A percentile compares a stretch with the other conserved stretches of the same genome.
Evolutionary conservation across 2,329 filamentous ascomycete species (phyloP).

Genomic region (Chaetomium sp.): DNA sequence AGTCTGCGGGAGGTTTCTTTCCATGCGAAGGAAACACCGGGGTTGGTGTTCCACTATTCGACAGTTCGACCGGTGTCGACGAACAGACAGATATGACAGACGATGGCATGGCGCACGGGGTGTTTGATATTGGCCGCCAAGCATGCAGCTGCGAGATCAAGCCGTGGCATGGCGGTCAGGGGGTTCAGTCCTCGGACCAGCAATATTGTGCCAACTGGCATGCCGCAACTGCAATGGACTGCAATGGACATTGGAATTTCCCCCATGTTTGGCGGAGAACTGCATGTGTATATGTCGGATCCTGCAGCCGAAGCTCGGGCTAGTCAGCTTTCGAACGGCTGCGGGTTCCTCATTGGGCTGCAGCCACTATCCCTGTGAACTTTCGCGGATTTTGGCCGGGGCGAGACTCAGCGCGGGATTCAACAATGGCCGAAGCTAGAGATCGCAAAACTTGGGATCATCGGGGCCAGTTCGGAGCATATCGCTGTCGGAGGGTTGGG

Average conservation of each 20-base stretch:
- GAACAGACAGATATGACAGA: constrained; percentile 11
- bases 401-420: not conserved
- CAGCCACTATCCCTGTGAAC: constrained; percentile 17
- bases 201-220: constrained; percentile 43
- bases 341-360: constrained; percentile 24
- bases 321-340: constrained; percentile 27
- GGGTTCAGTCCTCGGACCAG: constrained; percentile 33
- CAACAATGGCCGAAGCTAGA: constrained; percentile 1
- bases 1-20: constrained; percentile 10
- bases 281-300: constrained; percentile 30
- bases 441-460: not conserved
- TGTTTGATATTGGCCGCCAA: constrained; percentile 16
- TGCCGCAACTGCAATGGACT: constrained; percentile 32
- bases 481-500: constrained; percentile 9
- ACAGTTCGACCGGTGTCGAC: constrained; percentile 9
- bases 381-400: constrained; percentile 5
- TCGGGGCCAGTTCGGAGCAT: not conserved
- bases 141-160: constrained; percentile 19
- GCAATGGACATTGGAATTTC: constrained; percentile 31
- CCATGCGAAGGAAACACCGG: constrained; percentile 7
- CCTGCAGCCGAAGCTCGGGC: constrained; percentile 27
- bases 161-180: constrained; percentile 20
- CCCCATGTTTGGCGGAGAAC: constrained; percentile 27
- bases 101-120: constrained; percentile 17
- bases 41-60: constrained; percentile 11